Base-by-base conservation (phyloP, 495 filamentous ascomycete genomes). In the Hyaloscypha hepaticicola region DNA sequence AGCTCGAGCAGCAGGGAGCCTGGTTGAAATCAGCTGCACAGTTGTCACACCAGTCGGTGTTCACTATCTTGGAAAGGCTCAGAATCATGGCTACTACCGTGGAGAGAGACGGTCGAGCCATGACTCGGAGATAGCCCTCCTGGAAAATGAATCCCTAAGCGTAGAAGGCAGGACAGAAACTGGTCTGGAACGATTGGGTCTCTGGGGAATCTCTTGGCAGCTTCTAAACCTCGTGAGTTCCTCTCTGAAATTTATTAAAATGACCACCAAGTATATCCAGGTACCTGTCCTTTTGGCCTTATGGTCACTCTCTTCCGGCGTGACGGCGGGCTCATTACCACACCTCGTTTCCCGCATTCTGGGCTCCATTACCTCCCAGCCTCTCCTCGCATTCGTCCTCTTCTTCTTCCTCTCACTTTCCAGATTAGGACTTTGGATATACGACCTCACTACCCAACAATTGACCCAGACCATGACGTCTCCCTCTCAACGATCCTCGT, bases 21-120 rank as follows among this genome's bases (percentile, higher is more conserved):
- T 80, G 12, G 80, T 83, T 8, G 85, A 87, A 67, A 67, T 85
- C 66, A 82, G 73, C 65, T 67, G 84, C 70, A 67, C 84, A 62
- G 19, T 77, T 14, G 71, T 78, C 9, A 78, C 77, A 7, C 77
- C 77, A 2, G 61, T 73, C 6, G 77, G 76, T 11, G 73, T 79
- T 58, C 65, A 68, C 8, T 75, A 75, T 50, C 67, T 77, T 7
- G 72, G 72, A 5, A 72, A 72, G 53, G 67, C 67, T 5, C 25
- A 29, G 28, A 71, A 29, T 50, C 70, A 48, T 66, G 66, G 45
- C 50, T 56, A 25, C 56, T 70, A 58, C 45, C 68, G 12, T 51
- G 59, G 28, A 21, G 25, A 64, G 28, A 28, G 50, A 24, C 45
- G 45, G 21, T 1, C 19, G 24, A 56, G 55, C 11, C 48, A 51